Evolutionary conservation across 208 protist species (phyloP).

Genomic region (Wallacemonas collosoma): DNA sequence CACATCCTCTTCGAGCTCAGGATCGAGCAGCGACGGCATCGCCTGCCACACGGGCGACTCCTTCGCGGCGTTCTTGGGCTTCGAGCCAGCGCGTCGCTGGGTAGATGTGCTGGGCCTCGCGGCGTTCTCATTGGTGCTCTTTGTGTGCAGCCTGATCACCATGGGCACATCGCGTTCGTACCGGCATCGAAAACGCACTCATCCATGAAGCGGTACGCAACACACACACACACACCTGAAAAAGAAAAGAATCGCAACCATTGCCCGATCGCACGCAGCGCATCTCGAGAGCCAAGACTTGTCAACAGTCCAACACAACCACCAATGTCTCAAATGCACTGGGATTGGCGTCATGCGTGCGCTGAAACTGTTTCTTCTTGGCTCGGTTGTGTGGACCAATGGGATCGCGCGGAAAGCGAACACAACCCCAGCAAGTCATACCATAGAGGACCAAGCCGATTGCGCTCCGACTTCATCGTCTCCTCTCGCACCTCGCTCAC

Average conservation of each 20-base stretch:
- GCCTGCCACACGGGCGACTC: slow-evolving; percentile 58
- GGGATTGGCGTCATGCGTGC: no score
- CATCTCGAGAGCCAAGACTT: no score
- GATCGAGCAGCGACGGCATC: neutral
- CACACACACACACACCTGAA: neutral
- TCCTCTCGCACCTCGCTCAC: no score
- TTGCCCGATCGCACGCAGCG: no score
- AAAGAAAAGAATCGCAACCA: neutral
- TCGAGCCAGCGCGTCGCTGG: slow-evolving; percentile 39
- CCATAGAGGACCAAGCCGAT: no score
- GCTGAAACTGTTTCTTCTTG: no score
- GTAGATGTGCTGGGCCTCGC: slow-evolving; percentile 45
- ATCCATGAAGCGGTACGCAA: neutral
- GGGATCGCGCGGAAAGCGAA: no score
- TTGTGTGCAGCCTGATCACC: slow-evolving; percentile 39
- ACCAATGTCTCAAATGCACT: no score
- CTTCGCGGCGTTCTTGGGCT: slow-evolving; percentile 61
- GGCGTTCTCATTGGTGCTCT: slow-evolving; percentile 33
- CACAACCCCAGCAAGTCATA: no score
- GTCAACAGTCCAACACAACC: no score
- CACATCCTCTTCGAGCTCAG: neutral
- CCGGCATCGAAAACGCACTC: slow-evolving; percentile 9
- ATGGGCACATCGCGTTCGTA: slow-evolving; percentile 42
- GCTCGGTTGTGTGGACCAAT: no score
- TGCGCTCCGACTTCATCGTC: no score